These are phyloP conservation scores for Ustilago loliicola DNA, from an alignment of 1,284 basidiomycete genomes.

Conservation along the genomic window DNA sequence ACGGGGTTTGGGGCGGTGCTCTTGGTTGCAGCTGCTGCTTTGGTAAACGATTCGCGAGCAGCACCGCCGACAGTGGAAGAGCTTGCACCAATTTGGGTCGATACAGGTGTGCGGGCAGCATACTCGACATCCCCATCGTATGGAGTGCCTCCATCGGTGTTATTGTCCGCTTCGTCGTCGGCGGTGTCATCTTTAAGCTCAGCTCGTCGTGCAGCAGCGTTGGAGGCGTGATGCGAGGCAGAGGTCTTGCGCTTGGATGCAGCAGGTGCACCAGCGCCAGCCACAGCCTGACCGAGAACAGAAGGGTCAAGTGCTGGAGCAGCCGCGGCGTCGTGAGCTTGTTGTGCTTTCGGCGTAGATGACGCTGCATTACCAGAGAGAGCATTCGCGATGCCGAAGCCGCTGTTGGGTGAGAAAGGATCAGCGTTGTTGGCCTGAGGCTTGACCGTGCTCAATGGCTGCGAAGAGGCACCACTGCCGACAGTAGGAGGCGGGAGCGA, in stretches of 20 bases:
- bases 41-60: slow-evolving; percentile 17
- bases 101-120: slow-evolving; percentile 52
- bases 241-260: slow-evolving; percentile 50
- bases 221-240: slow-evolving; percentile 32
- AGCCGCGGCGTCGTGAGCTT: slow-evolving; percentile 16
- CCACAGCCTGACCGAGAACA: slow-evolving; percentile 21
- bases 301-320: slow-evolving; percentile 29
- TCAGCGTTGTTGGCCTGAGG: slow-evolving; percentile 22
- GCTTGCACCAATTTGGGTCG: slow-evolving; percentile 25
- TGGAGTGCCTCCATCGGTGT: slow-evolving; percentile 55
- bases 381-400: slow-evolving; percentile 10
- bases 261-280: slow-evolving; percentile 3
- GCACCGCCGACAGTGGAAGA: slow-evolving; percentile 8
- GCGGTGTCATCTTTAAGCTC: slow-evolving; percentile 35
- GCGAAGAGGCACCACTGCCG: slow-evolving; percentile 13
- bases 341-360: slow-evolving; percentile 38
- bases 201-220: slow-evolving; percentile 40
- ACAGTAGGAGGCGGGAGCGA: slow-evolving; percentile 36
- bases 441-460: slow-evolving; percentile 37
- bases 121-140: slow-evolving; percentile 67
- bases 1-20: slow-evolving; percentile 41
- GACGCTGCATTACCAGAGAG: slow-evolving; percentile 15
- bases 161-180: slow-evolving; percentile 43
- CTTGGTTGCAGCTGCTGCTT: slow-evolving; percentile 17
- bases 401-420: slow-evolving; percentile 22